Evolutionary conservation across 139 green algal species (phyloP), one percentile per base, ranked within the genome.

Genomic region (Diplosphaera chodatii): DNA sequence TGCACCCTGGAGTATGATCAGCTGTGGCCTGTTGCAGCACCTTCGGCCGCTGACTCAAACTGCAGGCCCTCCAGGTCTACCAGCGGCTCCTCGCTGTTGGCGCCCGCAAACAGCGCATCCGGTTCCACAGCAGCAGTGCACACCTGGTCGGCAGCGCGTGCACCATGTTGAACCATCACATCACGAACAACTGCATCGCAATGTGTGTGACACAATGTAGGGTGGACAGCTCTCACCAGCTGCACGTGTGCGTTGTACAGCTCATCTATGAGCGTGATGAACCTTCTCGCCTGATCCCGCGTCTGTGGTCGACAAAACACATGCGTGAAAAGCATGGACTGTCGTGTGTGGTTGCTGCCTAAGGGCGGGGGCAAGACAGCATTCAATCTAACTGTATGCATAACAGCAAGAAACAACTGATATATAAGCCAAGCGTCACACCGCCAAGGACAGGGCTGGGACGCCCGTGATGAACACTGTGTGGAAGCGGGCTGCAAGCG

Each of bases 241-340:
- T 67, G 72, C 15, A 65, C 28, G n/a, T 80, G 72, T 2, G 72
- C 64, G 66, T 90, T 87, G 77, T 90, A 89, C 59, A 92, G 70
- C 80, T 97, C 91, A 63, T 97, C 91, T 1, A 96, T 63, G 16
- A 97, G 80, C 0, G 86, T 94, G 80, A 97, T 96, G 86, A 96
- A 97, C 63, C 91, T 87, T 2, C 89, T 83, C 0, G 91, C 91
- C 72, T 91, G 78, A 76, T 96, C 91, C 0, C 87, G 76, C 1
- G 86, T 76, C 78, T 89, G 78, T 63, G 71, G 28, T 5, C 1
- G 29, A 2, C 13, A 56, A 28, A 1, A 40, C 16, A 66, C 4
- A 41, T 64, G 15, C 1, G 5, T 30, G 37, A 8, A 28, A n/a
- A n/a, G n/a, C n/a, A n/a, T n/a, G n/a, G n/a, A n/a, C n/a, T n/a